phyloP scores from a whole-genome alignment of 1,139 yeast genomes.

The Petasospora fabianii region DNA sequence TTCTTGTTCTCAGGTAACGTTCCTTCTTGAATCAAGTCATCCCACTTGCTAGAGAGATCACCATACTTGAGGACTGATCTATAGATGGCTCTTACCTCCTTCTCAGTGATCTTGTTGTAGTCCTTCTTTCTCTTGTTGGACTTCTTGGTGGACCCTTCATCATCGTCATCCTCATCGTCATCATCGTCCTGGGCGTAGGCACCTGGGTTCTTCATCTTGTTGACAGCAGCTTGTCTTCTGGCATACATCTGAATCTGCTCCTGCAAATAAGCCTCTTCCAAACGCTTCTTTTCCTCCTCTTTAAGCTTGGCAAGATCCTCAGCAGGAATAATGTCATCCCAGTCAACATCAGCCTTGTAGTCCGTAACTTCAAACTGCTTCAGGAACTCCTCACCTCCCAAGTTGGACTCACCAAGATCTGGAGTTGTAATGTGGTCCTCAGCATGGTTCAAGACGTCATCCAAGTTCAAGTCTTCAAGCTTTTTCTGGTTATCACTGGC shows the following conservation, averaged over 20 bases:
- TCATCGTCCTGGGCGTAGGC: slow-evolving; percentile 39
- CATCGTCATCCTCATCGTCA: slow-evolving; percentile 39
- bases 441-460: slow-evolving; percentile 93
- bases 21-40: slow-evolving; percentile 85
- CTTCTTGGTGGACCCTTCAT: slow-evolving; percentile 18
- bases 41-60: slow-evolving; percentile 78
- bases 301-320: slow-evolving; percentile 86
- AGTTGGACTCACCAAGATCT: slow-evolving; percentile 90
- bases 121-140: slow-evolving; percentile 31
- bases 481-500: slow-evolving; percentile 90
- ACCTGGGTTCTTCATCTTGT: slow-evolving; percentile 44
- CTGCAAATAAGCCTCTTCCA: slow-evolving; percentile 81
- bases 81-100: slow-evolving; percentile 84
- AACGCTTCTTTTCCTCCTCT: slow-evolving; percentile 83
- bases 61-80: slow-evolving; percentile 81
- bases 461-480: slow-evolving; percentile 90
- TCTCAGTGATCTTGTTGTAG: slow-evolving; percentile 64
- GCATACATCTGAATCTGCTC: slow-evolving; percentile 88
- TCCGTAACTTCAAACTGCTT: slow-evolving; percentile 98
- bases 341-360: slow-evolving; percentile 95
- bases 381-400: slow-evolving; percentile 97
- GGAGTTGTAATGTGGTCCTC: slow-evolving; percentile 97
- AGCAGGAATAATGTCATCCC: slow-evolving; percentile 99
- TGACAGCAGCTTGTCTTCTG: slow-evolving; percentile 72
- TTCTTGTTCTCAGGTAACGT: slow-evolving; percentile 75